Base-by-base conservation (phyloP, 2,329 filamentous ascomycete genomes). In the Cadophora malorum region DNA sequence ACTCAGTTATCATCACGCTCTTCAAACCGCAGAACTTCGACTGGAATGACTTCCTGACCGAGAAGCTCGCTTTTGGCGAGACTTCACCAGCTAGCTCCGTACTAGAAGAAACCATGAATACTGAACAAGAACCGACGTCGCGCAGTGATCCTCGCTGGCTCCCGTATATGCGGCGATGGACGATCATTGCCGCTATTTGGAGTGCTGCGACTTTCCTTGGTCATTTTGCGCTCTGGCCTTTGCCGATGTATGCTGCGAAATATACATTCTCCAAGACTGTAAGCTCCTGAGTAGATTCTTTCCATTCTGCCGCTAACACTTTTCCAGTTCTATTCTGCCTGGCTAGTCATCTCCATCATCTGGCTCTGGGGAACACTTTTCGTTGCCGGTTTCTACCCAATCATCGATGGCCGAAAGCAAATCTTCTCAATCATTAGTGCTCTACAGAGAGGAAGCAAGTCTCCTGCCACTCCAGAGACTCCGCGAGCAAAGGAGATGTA, bases 1-100 rank as follows among this genome's bases (percentile, higher is more conserved):
- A 84, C 69, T 83, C 83, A 0, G 64, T 84, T 7, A 50, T 82
- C 8, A 83, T 86, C 47, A 84, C 84, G 0, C 72, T 82, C 3
- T 65, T 82, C 4, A 81, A 66, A 81, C 87, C 16, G 70, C 79
- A 0, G 79, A 83, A 0, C 85, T 4, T 85, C 53, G 75, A 81
- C 67, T 81, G 80, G 80, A 77, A 75, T 0, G 77, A 79, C 12
- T 80, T 82, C 59, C 75, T 84, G 0, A 65, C 55, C 19, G 63
- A 65, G 23, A 65, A 65, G 7, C 31, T 65, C 12, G 63, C 63
- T 21, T 65, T 65, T 38, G 63, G n/a, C 19, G 53, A 65, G 10
- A 23, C 50, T 12, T 64, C 63, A 2, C 23, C 19, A 50, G 14
- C n/a, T 35, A 23, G n/a, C 4, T 31, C 21, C 33, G 25, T 59